Evolutionary conservation across 1,284 basidiomycete species (phyloP), one percentile per base, ranked within the genome.

Genomic region (Melanopsichium pennsylvanicum): DNA sequence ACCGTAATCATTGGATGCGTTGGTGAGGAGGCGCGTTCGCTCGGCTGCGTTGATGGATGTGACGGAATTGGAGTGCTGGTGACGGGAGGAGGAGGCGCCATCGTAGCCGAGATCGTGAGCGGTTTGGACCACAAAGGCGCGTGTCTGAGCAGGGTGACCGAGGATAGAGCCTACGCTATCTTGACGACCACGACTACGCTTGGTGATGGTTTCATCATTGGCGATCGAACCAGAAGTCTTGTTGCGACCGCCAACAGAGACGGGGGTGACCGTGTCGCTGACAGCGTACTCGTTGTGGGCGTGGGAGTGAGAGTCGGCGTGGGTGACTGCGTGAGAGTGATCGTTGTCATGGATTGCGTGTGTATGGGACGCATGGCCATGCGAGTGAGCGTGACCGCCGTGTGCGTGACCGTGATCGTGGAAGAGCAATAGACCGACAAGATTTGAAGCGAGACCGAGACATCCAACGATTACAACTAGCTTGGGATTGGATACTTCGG

Each of bases 351-450:
- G n/a, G n/a, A n/a, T n/a, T n/a, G n/a, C n/a, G n/a, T n/a, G n/a
- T n/a, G n/a, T n/a, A n/a, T n/a, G n/a, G n/a, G n/a, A n/a, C n/a
- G n/a, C n/a, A n/a, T 72, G 76, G 10, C 78, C 82, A 74, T 90
- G 89, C 13, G 85, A 83, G 78, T 92, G 86, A 3, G 84, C 84
- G 73, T 93, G 91, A 70, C 71, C 68, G 12, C 74, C 70, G 37
- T 78, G 76, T 10, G 64, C 55, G 32, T 79, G 78, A 15, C 67
- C 71, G 43, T 78, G 76, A 46, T 78, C 95, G 79, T 96, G 93
- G 86, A 98, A 98, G 55, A 98, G 85, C 84, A 95, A 90, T 22
- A 99, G 83, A 15, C 96, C 95, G 42, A 97, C 86, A 31, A 98
- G 86, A 79, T 99, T 99, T 32, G 92, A 95, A 0, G 89, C 86